Evolutionary conservation across 1,284 basidiomycete genomes (phyloP).

Genomic region (Irpex sp.): DNA sequence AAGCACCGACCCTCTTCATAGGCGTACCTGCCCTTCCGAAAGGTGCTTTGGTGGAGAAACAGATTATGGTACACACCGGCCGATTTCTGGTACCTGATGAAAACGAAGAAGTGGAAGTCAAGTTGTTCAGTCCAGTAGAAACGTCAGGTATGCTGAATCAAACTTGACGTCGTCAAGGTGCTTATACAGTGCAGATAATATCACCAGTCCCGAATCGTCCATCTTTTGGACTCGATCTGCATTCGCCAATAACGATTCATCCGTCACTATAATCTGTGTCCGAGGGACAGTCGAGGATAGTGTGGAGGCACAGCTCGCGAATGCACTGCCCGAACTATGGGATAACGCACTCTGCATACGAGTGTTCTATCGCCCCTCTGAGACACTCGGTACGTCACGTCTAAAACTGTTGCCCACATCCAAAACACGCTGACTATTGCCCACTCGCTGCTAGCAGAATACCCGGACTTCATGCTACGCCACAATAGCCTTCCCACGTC

Average conservation of each 20-base stretch:
- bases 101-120: conserved; percentile 37
- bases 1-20: conserved; percentile 58
- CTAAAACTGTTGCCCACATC: too few relatives aligned
- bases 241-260: conserved; percentile 35
- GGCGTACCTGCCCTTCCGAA: conserved; percentile 75
- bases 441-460: neutral
- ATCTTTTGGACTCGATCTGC: conserved; percentile 46
- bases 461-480: conserved; percentile 20
- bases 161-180: neutral
- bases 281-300: conserved; percentile 7
- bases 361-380: conserved; percentile 38
- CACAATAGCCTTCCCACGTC: conserved; percentile 41
- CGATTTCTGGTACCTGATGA: conserved; percentile 44
- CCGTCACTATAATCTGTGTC: conserved; percentile 23
- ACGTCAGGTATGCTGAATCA: conserved; percentile 33
- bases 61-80: conserved; percentile 66
- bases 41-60: conserved; percentile 70
- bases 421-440: neutral
- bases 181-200: conserved; percentile 3
- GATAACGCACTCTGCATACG: conserved; percentile 35
- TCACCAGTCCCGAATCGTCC: conserved; percentile 14
- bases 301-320: conserved; percentile 1
- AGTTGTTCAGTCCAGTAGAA: conserved; percentile 34
- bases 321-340: conserved; percentile 12
- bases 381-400: conserved; percentile 17